Evolutionary conservation across 2,329 filamentous ascomycete genomes (phyloP), one percentile per base, ranked within the genome.

Genomic region (Neonectria coccinea): DNA sequence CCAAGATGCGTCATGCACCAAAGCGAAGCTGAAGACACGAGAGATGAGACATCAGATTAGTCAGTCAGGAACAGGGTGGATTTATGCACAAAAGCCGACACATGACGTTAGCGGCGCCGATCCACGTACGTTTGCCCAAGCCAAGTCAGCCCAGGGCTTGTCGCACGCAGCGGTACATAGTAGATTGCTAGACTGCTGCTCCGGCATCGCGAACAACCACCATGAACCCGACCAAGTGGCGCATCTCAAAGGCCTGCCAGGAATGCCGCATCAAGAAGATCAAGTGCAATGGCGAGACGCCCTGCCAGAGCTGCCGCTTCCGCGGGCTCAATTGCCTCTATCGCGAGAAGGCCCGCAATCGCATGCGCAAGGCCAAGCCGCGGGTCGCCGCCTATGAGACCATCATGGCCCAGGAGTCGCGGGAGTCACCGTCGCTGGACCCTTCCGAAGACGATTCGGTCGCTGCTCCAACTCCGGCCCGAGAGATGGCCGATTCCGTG

Each of bases 161-260:
- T 45, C 53, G 50, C 61, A 50, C 45, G n/a, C 47, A 53, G 56
- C 60, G 62, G 66, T n/a, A n/a, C n/a, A n/a, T n/a, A n/a, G n/a
- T 71, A 25, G 25, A 6, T 25, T 25, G 66, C 64, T 59, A 67
- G 22, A 22, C 22, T 22, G 22, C 12, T 60, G 64, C 33, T 63
- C 29, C 47, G 60, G 51, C 53, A 31, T 61, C 33, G 33, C 60
- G 20, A 47, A 47, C 45, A 45, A 25, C 67, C 42, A 66, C 62
- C 22, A 74, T 74, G 72, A 73, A 73, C 62, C 62, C 72, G 59
- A 70, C 70, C n/a, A 74, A 74, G 72, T 74, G 72, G 72, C 68
- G 73, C 59, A 76, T 77, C 62, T 77, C 75, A 61, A 78, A 77
- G 65, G 76, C 76, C 25, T 78, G 76, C 59, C 70, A 78, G 33